Evolutionary conservation across 164 flowering plant genomes (phyloP).

Genomic region (Stephania cephalantha): DNA sequence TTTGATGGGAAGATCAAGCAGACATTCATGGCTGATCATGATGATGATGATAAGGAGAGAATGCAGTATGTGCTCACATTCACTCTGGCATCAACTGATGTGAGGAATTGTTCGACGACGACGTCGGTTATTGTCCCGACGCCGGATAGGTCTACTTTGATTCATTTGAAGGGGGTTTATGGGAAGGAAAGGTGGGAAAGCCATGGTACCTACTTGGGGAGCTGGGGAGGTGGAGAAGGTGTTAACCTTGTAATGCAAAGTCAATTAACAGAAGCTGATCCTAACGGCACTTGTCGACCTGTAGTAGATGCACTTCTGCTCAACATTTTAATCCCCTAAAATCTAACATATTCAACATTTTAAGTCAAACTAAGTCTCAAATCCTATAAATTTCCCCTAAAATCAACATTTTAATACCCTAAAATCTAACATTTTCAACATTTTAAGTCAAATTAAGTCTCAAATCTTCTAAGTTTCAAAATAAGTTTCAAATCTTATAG

Average conservation of each 20-base stretch:
- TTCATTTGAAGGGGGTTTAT: slow-evolving; percentile 21
- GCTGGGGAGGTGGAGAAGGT: slow-evolving; percentile 24
- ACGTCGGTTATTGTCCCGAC: slow-evolving; percentile 22
- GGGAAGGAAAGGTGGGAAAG: slow-evolving; percentile 35
- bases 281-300: slow-evolving; percentile 36
- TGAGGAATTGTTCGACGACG: slow-evolving; percentile 25
- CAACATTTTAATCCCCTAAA: no score
- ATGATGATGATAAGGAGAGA: background rate
- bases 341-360: no score
- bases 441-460: no score
- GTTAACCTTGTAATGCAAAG: slow-evolving; percentile 34
- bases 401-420: no score
- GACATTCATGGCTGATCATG: slow-evolving; percentile 25
- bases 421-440: no score
- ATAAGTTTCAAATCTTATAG: no score
- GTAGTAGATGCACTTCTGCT: slow-evolving; percentile 29
- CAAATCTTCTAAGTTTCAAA: no score
- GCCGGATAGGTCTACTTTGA: slow-evolving; percentile 23
- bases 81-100: slow-evolving; percentile 25
- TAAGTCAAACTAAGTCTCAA: no score
- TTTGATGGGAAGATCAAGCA: slow-evolving; percentile 44
- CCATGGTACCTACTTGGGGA: slow-evolving; percentile 35
- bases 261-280: slow-evolving; percentile 23
- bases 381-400: no score
- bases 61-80: slow-evolving; percentile 32